Conservation (phyloP, 805 yeast species). For the Yarrowia porcina region DNA sequence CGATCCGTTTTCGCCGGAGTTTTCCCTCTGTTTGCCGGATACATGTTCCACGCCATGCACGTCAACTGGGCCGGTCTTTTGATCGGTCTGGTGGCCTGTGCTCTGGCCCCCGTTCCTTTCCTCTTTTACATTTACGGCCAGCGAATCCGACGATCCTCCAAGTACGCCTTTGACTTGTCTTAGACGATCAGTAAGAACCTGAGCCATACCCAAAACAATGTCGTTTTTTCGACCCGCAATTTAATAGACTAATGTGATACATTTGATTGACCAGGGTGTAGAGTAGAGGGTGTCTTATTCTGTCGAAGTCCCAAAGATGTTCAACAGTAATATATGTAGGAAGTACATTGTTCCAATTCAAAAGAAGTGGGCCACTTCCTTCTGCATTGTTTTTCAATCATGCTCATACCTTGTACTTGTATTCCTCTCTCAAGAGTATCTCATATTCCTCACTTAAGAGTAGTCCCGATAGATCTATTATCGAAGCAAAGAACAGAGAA, state of each 20-base stretch:
- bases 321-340: no score
- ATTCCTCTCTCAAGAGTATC: no score
- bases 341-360: no score
- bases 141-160: conserved; percentile 53
- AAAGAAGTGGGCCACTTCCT: no score
- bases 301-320: no score
- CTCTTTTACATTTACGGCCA: conserved; percentile 61
- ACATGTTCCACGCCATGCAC: conserved; percentile 68
- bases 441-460: no score
- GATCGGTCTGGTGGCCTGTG: conserved; percentile 58
- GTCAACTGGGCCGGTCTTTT: conserved; percentile 78
- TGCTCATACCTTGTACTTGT: no score
- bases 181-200: not conserved
- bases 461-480: no score
- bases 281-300: no score
- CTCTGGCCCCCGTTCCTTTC: conserved; percentile 65
- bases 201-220: not conserved
- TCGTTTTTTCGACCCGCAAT: not conserved
- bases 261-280: not conserved
- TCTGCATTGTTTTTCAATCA: no score
- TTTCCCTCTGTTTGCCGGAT: conserved; percentile 68
- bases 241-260: conserved; percentile 13
- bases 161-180: conserved; percentile 44
- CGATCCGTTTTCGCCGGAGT: conserved; percentile 69
- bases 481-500: no score